These are phyloP conservation scores for Nakazawaea ishiwadae DNA, from an alignment of 805 yeast genomes.

Conservation along the genomic window DNA sequence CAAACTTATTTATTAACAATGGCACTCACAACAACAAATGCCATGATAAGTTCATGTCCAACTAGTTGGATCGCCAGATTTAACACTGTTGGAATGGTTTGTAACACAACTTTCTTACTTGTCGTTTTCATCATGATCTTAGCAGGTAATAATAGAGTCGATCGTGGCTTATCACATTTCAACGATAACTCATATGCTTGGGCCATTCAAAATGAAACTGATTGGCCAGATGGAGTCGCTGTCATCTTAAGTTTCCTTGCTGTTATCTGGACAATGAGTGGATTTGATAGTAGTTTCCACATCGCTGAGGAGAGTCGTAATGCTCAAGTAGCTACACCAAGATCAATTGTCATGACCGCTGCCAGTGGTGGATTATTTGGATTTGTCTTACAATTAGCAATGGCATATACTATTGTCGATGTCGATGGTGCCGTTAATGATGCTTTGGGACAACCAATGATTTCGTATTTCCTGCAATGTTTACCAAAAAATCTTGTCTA, in stretches of 20 bases:
- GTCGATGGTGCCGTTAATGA: conserved; percentile 40
- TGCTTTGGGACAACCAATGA: conserved; percentile 57
- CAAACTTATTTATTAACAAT: conserved; percentile 48
- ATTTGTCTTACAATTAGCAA: conserved; percentile 52
- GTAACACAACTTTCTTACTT: conserved; percentile 44
- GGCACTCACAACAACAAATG: conserved; percentile 45
- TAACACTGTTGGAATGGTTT: conserved; percentile 44
- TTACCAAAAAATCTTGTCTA: conserved; percentile 35
- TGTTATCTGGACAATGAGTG: conserved; percentile 71
- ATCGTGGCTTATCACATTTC: conserved; percentile 38
- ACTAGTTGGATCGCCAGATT: conserved; percentile 50
- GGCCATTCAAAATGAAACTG: conserved; percentile 53
- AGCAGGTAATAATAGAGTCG: conserved; percentile 43
- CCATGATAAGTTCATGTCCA: conserved; percentile 45
- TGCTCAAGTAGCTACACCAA: conserved; percentile 60
- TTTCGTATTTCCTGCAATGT: conserved; percentile 47
- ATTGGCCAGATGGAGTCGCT: conserved; percentile 59
- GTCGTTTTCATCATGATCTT: conserved; percentile 51
- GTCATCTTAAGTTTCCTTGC: conserved; percentile 53
- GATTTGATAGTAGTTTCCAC: conserved; percentile 73
- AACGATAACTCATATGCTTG: conserved; percentile 47
- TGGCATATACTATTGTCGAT: conserved; percentile 56
- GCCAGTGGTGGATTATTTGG: conserved; percentile 52
- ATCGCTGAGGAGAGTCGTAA: conserved; percentile 68
- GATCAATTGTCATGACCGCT: conserved; percentile 58